These are phyloP conservation scores for Monosporascus sp. DNA, from an alignment of 2,329 filamentous ascomycete genomes.

Conservation along the genomic window DNA sequence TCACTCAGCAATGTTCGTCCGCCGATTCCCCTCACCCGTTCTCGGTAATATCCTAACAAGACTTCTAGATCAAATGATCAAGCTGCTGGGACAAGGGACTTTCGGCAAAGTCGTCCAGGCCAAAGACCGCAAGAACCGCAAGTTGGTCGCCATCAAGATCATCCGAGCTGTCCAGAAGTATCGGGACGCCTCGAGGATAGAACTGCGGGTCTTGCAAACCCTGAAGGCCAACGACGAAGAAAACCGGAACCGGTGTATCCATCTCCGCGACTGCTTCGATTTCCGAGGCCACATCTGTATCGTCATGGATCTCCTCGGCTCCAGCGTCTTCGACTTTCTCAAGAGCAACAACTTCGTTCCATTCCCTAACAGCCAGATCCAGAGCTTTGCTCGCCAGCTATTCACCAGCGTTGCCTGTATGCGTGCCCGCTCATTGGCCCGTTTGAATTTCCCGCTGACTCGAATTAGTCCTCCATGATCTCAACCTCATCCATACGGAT, in stretches of 20 bases:
- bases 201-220: conserved; percentile 86
- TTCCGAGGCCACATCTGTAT: conserved; percentile 95
- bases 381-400: conserved; percentile 90
- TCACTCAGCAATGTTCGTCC: conserved; percentile 83
- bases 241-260: conserved; percentile 95
- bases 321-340: conserved; percentile 97
- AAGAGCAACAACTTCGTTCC: conserved; percentile 94
- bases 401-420: conserved; percentile 98
- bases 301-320: conserved; percentile 71
- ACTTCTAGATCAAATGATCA: conserved; percentile 71
- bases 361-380: conserved; percentile 97
- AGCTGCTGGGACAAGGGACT: conserved; percentile 89
- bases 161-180: conserved; percentile 98
- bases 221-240: conserved; percentile 84
- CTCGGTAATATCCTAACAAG: conserved; percentile 12
- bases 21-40: background rate
- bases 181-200: conserved; percentile 90
- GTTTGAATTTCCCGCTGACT: conserved; percentile 17
- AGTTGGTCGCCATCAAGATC: conserved; percentile 89
- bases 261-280: conserved; percentile 94
- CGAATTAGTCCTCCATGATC: conserved; percentile 76
- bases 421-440: conserved; percentile 33
- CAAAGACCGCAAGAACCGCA: conserved; percentile 69
- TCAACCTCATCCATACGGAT: conserved; percentile 93
- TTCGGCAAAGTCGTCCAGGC: conserved; percentile 98